Conservation (phyloP, 805 yeast species). For the Teunomyces tritomae region DNA sequence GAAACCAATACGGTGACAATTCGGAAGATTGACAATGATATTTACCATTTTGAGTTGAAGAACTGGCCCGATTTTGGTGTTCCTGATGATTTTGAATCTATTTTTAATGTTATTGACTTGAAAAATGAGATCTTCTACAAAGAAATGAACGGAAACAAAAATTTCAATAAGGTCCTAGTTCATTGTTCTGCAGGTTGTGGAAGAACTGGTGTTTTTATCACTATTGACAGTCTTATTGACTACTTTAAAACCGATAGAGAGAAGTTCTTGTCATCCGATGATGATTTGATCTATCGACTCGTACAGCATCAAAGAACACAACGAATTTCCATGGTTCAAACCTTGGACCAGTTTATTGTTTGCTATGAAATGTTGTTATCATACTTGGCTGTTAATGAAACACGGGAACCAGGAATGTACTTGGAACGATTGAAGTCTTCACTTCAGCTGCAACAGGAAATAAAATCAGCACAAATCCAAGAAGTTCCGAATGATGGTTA, state of each 20-base stretch:
- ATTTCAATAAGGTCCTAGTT: conserved; percentile 15
- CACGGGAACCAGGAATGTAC: background rate
- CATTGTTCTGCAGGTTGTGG: conserved; percentile 34
- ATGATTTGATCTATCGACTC: conserved; percentile 60
- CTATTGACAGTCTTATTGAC: conserved; percentile 23
- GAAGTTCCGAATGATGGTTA: conserved; percentile 7
- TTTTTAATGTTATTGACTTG: conserved; percentile 30
- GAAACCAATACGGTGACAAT: conserved; percentile 5
- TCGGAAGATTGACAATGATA: conserved; percentile 12
- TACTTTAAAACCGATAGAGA: conserved; percentile 9
- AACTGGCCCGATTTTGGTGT: conserved; percentile 51
- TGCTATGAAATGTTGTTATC: conserved; percentile 63
- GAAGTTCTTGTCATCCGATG: conserved; percentile 13
- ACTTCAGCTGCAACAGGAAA: background rate
- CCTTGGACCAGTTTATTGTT: conserved; percentile 66
- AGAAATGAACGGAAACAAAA: conserved; percentile 1
- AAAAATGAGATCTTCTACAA: conserved; percentile 27
- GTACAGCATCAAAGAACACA: conserved; percentile 70
- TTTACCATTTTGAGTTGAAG: conserved; percentile 40
- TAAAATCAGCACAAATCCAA: background rate
- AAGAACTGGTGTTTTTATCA: conserved; percentile 28
- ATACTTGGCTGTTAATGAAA: conserved; percentile 12
- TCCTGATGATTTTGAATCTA: conserved; percentile 30
- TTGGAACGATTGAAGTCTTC: background rate
- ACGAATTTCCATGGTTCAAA: conserved; percentile 82